A percentile compares a stretch with the other conserved stretches of the same genome.
phyloP scores from a whole-genome alignment of 306 rosid species.

The Cucurbita pepo region DNA sequence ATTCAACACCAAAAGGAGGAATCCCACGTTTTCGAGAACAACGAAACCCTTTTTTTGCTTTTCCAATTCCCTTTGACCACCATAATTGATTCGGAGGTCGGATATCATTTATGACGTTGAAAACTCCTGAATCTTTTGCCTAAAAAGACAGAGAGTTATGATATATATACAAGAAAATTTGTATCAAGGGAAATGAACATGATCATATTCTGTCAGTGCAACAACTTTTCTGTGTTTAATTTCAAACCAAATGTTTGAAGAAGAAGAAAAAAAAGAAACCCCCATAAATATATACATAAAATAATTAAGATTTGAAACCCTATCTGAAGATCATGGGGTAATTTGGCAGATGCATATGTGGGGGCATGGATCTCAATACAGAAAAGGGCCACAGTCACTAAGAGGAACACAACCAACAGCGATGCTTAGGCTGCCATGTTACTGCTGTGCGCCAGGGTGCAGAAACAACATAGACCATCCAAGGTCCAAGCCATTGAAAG shows the following conservation, averaged over 20 bases:
- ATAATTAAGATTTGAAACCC: not conserved
- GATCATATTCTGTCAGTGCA: not conserved
- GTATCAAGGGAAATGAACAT: not conserved
- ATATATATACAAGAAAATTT: not conserved
- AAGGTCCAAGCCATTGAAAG: slow-evolving; percentile 72
- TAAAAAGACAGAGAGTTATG: not conserved
- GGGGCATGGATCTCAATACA: slow-evolving; percentile 96
- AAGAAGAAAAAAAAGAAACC: too few relatives aligned
- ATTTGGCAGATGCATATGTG: slow-evolving; percentile 52
- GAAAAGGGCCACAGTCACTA: slow-evolving; percentile 82
- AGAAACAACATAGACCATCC: slow-evolving; percentile 93
- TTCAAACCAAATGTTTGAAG: not conserved
- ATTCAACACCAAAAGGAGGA: slow-evolving; percentile 3
- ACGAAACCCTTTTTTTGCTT: slow-evolving; percentile 4
- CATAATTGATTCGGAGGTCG: not conserved
- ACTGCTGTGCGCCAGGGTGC: slow-evolving; percentile 73
- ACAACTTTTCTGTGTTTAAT: not conserved
- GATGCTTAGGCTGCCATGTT: slow-evolving; percentile 89
- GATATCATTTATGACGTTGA: slow-evolving; percentile 2
- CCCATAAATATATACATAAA: too few relatives aligned
- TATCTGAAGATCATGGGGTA: too few relatives aligned
- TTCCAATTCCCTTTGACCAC: not conserved
- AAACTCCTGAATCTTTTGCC: not conserved
- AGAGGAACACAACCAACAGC: slow-evolving; percentile 92
- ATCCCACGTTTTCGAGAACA: slow-evolving; percentile 4